Base-by-base conservation (phyloP, 176 grass and related monocot species). In the Lolium perenne region DNA sequence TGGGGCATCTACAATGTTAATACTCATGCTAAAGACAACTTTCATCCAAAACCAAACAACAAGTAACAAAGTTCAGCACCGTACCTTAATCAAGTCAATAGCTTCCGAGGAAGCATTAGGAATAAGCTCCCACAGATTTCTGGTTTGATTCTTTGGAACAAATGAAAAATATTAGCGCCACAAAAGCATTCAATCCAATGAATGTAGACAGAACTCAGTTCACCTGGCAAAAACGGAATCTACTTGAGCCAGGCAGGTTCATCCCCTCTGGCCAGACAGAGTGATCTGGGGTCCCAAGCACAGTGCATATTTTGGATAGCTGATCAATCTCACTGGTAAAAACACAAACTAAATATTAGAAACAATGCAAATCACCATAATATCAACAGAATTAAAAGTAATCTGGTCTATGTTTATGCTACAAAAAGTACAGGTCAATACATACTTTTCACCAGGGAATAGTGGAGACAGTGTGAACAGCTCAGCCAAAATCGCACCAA, bases 401-500 rank as follows among this genome's bases (percentile, higher is more conserved):
- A 47, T 35, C 10, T 47, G n/a, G 67, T 43, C 21, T 54, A 32
- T 8, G 14, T 21, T 80, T 72, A 23, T n/a, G 43, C 5, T 59
- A 45, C 55, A 17, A 78, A 53, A 50, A n/a, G 38, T 71, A 72
- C 5, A 57, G 35, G 23, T 55, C 10, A 51, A 54, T 45, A 79
- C 49, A 63, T 80, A 97, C 95, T 87, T 95, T 86, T 91, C 93
- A 80, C 95, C 95, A 93, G 95, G 95, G 50, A 97, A 95, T 88
- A 97, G 95, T 10, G 95, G 95, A 73, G 89, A 88, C 72, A 87
- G 47, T 65, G 89, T 91, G 45, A 92, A 97, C 53, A 97, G 95
- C 87, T 97, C 95, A 43, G 95, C 93, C 71, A 97, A 87, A 86
- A 97, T 97, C 23, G 93, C 93, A 83, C 95, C 95, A 72, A 97